Conservation (phyloP, 306 rosid genomes). For the Trifolium pratense region DNA sequence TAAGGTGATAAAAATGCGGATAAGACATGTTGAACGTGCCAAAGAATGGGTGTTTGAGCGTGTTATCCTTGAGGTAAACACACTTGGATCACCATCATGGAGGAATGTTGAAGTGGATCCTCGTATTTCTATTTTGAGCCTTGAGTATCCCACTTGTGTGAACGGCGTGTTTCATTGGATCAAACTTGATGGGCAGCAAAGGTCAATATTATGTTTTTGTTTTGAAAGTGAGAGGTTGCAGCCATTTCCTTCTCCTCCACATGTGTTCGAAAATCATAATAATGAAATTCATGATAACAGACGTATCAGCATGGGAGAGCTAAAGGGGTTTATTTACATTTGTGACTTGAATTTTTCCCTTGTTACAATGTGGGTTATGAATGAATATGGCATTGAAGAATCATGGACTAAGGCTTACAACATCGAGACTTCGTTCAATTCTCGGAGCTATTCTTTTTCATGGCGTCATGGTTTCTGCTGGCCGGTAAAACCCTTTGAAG, state of each 20-base stretch:
- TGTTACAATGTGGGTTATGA: slow-evolving; percentile 26
- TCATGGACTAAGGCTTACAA: slow-evolving; percentile 16
- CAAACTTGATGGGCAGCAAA: too few species aligned
- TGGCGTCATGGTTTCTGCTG: not conserved
- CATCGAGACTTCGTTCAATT: not conserved
- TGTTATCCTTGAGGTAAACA: not conserved
- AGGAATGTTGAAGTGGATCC: slow-evolving; percentile 19
- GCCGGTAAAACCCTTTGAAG: not conserved
- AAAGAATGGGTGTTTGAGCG: not conserved
- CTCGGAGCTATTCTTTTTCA: too few species aligned
- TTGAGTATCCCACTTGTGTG: not conserved
- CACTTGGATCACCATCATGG: slow-evolving; percentile 22
- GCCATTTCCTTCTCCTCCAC: too few species aligned
- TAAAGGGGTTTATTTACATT: slow-evolving; percentile 3
- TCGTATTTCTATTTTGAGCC: not conserved
- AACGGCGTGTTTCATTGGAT: slow-evolving; percentile 14
- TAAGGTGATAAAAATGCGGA: not conserved
- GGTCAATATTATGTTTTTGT: too few species aligned
- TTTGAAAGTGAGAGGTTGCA: too few species aligned
- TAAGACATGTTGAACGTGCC: not conserved
- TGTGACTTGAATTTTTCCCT: not conserved
- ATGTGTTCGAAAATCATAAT: too few species aligned
- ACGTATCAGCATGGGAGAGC: slow-evolving; percentile 5
- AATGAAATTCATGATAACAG: too few species aligned
- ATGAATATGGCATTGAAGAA: slow-evolving; percentile 22